Evolutionary conservation across 495 filamentous ascomycete genomes (phyloP), one percentile per base, ranked within the genome.

Genomic region (Daldinia caldariorum): DNA sequence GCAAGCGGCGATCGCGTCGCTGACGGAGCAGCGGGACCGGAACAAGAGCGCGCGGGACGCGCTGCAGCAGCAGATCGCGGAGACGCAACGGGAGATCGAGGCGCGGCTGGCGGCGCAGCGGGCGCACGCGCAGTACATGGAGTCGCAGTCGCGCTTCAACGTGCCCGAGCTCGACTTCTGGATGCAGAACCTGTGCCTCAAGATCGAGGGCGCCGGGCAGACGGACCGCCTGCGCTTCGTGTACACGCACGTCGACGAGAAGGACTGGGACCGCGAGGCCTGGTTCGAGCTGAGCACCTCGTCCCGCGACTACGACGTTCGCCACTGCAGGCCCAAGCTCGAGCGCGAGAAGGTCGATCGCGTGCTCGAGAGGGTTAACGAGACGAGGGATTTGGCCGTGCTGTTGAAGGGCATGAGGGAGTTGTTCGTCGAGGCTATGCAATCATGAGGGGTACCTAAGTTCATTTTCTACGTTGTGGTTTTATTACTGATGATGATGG

Each of bases 391-490:
- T 73, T 83, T 99, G 75, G 88, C 88, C 2, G 83, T 84, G 26
- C 88, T 97, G 69, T 79, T 98, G 64, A 97, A 97, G 82, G 91
- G 91, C 18, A 99, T 99, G 94, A 88, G 95, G 76, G 91, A 90
- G 71, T 70, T 97, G 47, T 97, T 99, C 79, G 84, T 87, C 0
- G 85, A 88, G 78, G 81, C 83, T 34, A 79, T 86, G 77, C 85
- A 85, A 69, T 75, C 77, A 13, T 85, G 69, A 76, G 57, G 38
- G 0, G 7, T n/a, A n/a, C n/a, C n/a, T n/a, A n/a, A 26, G 26
- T n/a, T 58, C 14, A 4, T 29, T 49, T 47, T 34, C 14, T 32
- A 51, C 14, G 3, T n/a, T 45, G 45, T 34, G 34, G 18, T 45
- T 61, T 39, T 43, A 10, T 53, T 51, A 16, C 29, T 38, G 38